Evolutionary conservation across 345 rosid species (phyloP), one percentile per base, ranked within the genome.

Genomic region (Gossypium rotundifolium): DNA sequence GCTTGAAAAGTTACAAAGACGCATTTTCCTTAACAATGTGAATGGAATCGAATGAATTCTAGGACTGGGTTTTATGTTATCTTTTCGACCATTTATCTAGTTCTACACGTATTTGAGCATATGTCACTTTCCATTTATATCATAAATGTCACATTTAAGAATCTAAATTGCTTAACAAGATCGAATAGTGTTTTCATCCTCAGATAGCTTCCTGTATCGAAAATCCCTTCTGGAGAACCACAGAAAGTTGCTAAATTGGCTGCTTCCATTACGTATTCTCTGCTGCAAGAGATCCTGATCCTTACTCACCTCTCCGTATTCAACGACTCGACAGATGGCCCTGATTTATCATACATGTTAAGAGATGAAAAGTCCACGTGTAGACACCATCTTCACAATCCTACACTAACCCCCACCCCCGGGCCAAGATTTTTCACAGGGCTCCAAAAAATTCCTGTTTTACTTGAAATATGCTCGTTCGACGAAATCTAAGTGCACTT

Each of bases 231-330:
- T 3, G n/a, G 72, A 16, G 9, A 69, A 29, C 59, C 17, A 25
- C 25, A 29, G 38, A 16, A 46, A 68, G 10, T 49, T 48, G 72
- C 9, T n/a, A 46, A 65, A 44, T 8, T 18, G 17, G 70, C 17
- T 1, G 65, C 23, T 13, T 18, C 75, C 63, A 59, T 59, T 20
- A 58, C 65, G 75, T 72, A 40, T 38, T 22, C 75, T 38, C 33
- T 71, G 62, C 55, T 57, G 74, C 65, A 55, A 71, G 16, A 48
- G 9, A 23, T 67, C 42, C 12, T 13, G 20, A 13, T 38, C 51
- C 51, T 44, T 62, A 29, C 16, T 62, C 1, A 29, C 13, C 12
- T 33, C 9, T 57, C 33, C 17, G 17, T 11, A 12, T 27, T 59
- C 64, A 25, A 29, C 17, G 11, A 17, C 40, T 29, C 18, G 27